These are phyloP conservation scores for Trichophyton benhamiae DNA, from an alignment of 2,329 filamentous ascomycete species.

Conservation along the genomic window DNA sequence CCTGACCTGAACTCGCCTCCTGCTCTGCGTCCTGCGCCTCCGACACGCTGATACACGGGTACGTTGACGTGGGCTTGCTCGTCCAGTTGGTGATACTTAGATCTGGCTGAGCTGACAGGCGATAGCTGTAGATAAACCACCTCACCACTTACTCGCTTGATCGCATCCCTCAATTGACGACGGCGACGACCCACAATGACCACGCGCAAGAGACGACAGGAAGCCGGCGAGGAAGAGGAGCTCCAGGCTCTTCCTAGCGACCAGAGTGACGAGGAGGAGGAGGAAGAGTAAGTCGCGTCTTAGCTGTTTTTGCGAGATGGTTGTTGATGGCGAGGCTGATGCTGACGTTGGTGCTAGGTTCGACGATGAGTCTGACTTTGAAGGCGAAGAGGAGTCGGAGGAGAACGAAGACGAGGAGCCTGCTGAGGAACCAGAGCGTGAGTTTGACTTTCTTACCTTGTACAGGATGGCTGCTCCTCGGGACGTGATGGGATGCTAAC, in stretches of 20 bases:
- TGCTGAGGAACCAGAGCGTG: constrained; percentile 15
- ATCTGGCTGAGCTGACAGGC: too few species aligned
- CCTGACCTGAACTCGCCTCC: background rate
- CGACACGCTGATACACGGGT: too few species aligned
- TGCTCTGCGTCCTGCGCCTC: background rate
- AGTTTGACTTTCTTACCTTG: background rate
- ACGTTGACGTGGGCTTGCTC: background rate
- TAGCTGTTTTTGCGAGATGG: background rate
- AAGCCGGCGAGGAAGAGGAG: constrained; percentile 37
- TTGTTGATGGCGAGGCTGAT: background rate
- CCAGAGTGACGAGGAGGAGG: constrained; percentile 40
- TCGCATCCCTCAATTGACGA: background rate
- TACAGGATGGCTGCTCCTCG: too few species aligned
- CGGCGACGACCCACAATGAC: constrained; percentile 34
- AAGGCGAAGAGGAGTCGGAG: constrained; percentile 17
- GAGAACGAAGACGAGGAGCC: constrained; percentile 17
- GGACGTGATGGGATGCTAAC: background rate
- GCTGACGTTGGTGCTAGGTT: constrained; percentile 16
- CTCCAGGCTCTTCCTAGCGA: constrained; percentile 39
- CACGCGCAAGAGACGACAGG: constrained; percentile 40
- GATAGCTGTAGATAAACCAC: too few species aligned
- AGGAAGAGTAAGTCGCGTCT: constrained; percentile 14
- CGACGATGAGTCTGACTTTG: constrained; percentile 21
- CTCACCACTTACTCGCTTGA: too few species aligned
- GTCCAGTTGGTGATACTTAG: too few species aligned